Evolutionary conservation across 2,329 filamentous ascomycete species (phyloP).

Genomic region (Meredithiella fracta): DNA sequence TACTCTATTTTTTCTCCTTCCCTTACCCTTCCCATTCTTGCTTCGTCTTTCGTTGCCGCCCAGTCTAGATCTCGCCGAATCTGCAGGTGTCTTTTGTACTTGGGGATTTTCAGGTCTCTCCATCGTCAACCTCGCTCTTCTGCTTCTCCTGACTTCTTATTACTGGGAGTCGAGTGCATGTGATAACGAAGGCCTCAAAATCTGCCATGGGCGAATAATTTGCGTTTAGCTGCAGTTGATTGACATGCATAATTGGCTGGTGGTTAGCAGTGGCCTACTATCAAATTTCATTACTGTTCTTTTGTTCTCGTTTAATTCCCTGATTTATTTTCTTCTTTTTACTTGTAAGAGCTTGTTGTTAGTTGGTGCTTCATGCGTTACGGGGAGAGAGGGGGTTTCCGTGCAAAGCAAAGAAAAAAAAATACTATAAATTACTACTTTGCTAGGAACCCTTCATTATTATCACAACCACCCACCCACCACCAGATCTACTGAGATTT

Average conservation of each 20-base stretch:
- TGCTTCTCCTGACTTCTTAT: background rate
- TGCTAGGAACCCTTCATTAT: background rate
- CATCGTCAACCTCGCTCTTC: background rate
- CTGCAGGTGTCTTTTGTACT: background rate
- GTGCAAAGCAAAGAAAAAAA: background rate
- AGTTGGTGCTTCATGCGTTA: background rate
- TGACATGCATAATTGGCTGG: background rate
- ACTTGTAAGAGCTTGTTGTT: too few species aligned
- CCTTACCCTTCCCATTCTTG: background rate
- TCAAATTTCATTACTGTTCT: background rate
- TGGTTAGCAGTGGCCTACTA: too few species aligned
- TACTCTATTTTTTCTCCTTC: too few species aligned
- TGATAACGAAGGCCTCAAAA: conserved; percentile 7
- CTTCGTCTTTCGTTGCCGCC: background rate
- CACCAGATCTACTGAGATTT: background rate
- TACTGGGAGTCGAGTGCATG: background rate
- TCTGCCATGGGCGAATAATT: conserved; percentile 1
- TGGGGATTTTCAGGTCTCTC: background rate
- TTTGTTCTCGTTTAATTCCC: background rate
- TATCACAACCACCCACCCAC: background rate
- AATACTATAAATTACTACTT: background rate
- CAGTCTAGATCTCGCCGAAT: too few species aligned
- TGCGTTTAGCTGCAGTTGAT: conserved; percentile 3
- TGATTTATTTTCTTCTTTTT: too few species aligned
- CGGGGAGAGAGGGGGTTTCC: background rate